These are phyloP conservation scores for Starmerella vaccinii DNA, from an alignment of 805 yeast genomes.

Conservation along the genomic window DNA sequence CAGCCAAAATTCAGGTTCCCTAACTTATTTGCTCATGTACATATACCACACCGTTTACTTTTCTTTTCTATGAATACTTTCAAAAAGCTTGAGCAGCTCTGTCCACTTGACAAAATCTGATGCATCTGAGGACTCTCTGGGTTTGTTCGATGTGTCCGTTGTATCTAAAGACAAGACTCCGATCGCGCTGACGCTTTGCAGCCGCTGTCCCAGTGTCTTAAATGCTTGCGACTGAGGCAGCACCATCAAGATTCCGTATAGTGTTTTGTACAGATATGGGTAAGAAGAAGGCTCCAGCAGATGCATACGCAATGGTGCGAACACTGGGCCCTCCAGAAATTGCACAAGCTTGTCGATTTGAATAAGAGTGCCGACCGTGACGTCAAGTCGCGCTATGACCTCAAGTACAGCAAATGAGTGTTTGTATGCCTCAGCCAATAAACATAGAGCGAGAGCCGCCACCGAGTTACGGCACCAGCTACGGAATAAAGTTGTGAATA, in stretches of 20 bases:
- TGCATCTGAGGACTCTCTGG: not conserved
- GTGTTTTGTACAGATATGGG: constrained; percentile 73
- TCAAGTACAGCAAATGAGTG: constrained; percentile 75
- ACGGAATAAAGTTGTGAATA: constrained; percentile 67
- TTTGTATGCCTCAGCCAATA: constrained; percentile 79
- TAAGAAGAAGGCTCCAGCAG: constrained; percentile 75
- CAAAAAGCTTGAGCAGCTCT: constrained; percentile 28
- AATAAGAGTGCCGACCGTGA: constrained; percentile 64
- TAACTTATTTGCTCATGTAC: not conserved
- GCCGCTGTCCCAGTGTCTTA: constrained; percentile 64
- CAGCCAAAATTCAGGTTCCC: not conserved
- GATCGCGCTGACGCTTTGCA: constrained; percentile 44
- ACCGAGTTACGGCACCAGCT: constrained; percentile 91
- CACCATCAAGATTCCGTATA: constrained; percentile 87
- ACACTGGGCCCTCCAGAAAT: constrained; percentile 82
- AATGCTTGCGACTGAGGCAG: constrained; percentile 90
- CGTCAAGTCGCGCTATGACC: constrained; percentile 70
- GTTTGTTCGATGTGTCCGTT: constrained; percentile 19
- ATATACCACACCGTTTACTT: not conserved
- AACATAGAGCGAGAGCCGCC: constrained; percentile 73
- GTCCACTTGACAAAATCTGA: constrained; percentile 30
- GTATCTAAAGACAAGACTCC: constrained; percentile 28
- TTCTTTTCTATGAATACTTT: not conserved
- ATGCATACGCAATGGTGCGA: constrained; percentile 75
- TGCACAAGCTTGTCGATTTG: constrained; percentile 88